A percentile compares a stretch with the other conserved stretches of the same genome.
These are phyloP conservation scores for Toxoplasma gondii DNA, from an alignment of 169 alveolate species.

Conservation along the genomic window DNA sequence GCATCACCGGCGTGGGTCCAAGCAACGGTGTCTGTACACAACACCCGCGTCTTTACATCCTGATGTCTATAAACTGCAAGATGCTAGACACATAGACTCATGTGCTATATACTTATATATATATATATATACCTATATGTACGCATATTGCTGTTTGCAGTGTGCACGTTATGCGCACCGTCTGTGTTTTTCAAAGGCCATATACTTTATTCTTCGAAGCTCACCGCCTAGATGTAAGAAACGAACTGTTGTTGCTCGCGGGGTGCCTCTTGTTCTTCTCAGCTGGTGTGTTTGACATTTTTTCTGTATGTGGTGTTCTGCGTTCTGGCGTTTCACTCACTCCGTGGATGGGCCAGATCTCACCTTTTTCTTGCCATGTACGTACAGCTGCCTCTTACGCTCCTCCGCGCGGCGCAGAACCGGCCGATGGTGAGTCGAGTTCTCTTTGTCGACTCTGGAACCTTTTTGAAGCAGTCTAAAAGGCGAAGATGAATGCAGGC, in stretches of 20 bases:
- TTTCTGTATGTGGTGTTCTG: not conserved
- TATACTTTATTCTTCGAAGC: too few species aligned
- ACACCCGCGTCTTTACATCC: too few species aligned
- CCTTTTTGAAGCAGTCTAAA: not conserved
- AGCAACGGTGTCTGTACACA: too few species aligned
- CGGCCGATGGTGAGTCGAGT: conserved; percentile 69
- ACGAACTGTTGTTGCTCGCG: too few species aligned
- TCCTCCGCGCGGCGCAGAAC: conserved; percentile 75
- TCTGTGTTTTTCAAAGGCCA: too few species aligned
- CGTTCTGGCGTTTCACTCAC: not conserved
- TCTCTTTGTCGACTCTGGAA: not conserved
- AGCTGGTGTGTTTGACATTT: not conserved
- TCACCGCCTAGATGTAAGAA: too few species aligned
- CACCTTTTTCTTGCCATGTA: not conserved
- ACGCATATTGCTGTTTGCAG: too few species aligned
- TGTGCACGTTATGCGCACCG: too few species aligned
- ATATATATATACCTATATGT: not conserved
- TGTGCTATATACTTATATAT: too few species aligned
- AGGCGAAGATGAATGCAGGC: not conserved
- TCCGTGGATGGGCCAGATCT: not conserved
- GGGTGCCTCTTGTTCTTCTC: not conserved
- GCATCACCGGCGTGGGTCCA: not conserved
- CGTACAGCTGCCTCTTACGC: conserved; percentile 72
- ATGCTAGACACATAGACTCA: too few species aligned
- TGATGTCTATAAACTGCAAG: too few species aligned